Percentiles rank a stretch among this genome's conserved stretches.
phyloP scores from a whole-genome alignment of 805 yeast genomes.

The Yamadazyma endophytica region DNA sequence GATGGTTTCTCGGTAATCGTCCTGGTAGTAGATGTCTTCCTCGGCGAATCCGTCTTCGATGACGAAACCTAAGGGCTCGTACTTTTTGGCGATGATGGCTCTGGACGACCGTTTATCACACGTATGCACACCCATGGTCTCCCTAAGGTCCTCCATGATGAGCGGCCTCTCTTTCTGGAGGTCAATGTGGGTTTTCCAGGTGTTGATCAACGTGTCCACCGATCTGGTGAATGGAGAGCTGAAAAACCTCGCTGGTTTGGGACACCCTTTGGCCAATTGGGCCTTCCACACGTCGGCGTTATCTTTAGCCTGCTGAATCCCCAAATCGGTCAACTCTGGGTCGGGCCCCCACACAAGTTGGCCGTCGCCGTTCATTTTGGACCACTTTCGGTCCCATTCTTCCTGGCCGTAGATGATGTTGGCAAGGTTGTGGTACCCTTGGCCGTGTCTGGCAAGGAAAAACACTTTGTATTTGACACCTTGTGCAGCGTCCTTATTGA shows the following conservation, averaged over 20 bases:
- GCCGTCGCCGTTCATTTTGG: constrained; percentile 42
- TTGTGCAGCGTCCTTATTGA: constrained; percentile 25
- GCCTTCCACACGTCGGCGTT: constrained; percentile 37
- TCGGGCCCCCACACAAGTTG: constrained; percentile 48
- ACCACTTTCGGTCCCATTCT: constrained; percentile 46
- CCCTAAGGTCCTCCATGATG: constrained; percentile 45
- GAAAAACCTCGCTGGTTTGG: constrained; percentile 40
- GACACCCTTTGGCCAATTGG: constrained; percentile 17
- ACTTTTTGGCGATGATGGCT: constrained; percentile 35
- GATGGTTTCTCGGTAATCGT: constrained; percentile 35
- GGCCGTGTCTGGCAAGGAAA: constrained; percentile 50
- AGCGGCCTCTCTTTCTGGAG: constrained; percentile 25
- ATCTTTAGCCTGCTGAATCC: constrained; percentile 41
- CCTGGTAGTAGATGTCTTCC: constrained; percentile 40
- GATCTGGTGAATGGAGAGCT: constrained; percentile 52
- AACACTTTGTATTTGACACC: constrained; percentile 41
- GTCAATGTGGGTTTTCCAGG: constrained; percentile 39
- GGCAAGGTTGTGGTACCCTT: constrained; percentile 50
- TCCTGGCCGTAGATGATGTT: constrained; percentile 42
- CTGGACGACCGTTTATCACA: constrained; percentile 45
- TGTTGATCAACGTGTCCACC: constrained; percentile 43
- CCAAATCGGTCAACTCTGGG: constrained; percentile 46
- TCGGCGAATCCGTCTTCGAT: constrained; percentile 45
- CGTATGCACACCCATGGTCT: constrained; percentile 46
- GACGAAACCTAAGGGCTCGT: constrained; percentile 29